A percentile compares a stretch with the other conserved stretches of the same genome.
phyloP scores from a whole-genome alignment of 1,284 basidiomycete genomes.

The Amylostereum chailletii region DNA sequence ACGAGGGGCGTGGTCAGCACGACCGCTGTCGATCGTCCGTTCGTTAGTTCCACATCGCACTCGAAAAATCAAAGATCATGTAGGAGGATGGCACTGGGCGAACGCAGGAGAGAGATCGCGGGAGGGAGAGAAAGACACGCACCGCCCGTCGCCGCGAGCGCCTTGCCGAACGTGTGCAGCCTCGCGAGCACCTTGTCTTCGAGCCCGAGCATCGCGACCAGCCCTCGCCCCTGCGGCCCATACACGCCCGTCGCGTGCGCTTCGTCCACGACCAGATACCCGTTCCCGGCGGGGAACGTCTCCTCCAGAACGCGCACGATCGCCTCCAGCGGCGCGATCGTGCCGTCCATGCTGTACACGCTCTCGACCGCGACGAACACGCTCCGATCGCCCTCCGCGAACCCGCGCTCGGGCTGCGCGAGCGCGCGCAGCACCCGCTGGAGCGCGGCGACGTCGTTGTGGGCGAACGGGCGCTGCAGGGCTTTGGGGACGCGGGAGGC shows the following conservation, averaged over 20 bases:
- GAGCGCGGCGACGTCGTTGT: conserved; percentile 63
- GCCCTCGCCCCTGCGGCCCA: conserved; percentile 72
- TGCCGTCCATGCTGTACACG: conserved; percentile 95
- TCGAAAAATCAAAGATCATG: no score
- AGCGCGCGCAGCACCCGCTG: conserved; percentile 33
- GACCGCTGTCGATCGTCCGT: conserved; percentile 45
- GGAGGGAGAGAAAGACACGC: conserved; percentile 18
- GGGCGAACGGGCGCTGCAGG: conserved; percentile 48
- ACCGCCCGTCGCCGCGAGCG: conserved; percentile 74
- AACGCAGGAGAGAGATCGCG: neutral
- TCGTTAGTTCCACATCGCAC: no score
- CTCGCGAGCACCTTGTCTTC: conserved; percentile 55
- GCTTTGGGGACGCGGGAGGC: conserved; percentile 44
- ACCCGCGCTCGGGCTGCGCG: conserved; percentile 23
- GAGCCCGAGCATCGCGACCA: conserved; percentile 55
- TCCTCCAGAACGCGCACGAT: conserved; percentile 56
- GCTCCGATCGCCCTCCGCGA: conserved; percentile 31
- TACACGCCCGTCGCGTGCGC: conserved; percentile 82
- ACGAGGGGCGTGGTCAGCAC: conserved; percentile 67
- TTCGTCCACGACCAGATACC: conserved; percentile 78
- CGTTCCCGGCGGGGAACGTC: conserved; percentile 52
- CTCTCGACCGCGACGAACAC: conserved; percentile 83
- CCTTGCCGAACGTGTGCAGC: conserved; percentile 67
- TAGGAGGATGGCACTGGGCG: no score
- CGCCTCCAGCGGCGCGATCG: conserved; percentile 66